A percentile compares a stretch with the other conserved stretches of the same genome.
These are phyloP conservation scores for Adansonia rubrostipa DNA, from an alignment of 441 rosid species.

Conservation along the genomic window DNA sequence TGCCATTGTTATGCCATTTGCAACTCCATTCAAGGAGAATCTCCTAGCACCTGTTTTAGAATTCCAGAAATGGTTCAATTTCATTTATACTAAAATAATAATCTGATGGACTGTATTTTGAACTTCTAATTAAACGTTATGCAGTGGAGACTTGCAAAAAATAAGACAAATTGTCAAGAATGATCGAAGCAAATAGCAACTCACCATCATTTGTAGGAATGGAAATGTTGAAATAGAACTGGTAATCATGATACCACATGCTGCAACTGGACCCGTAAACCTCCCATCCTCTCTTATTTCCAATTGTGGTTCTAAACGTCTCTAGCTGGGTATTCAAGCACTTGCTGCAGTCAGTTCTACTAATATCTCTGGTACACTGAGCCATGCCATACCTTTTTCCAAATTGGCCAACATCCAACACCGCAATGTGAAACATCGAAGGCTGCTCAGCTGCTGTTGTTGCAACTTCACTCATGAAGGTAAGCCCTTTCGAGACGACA, in stretches of 20 bases:
- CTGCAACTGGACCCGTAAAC: conserved; percentile 54
- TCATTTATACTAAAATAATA: background rate
- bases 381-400: conserved; percentile 56
- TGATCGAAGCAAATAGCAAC: background rate
- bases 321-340: conserved; percentile 38
- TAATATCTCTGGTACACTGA: conserved; percentile 49
- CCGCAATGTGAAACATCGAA: conserved; percentile 35
- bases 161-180: background rate
- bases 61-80: background rate
- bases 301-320: conserved; percentile 38
- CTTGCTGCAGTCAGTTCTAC: conserved; percentile 35
- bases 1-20: conserved; percentile 24
- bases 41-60: conserved; percentile 28
- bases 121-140: background rate
- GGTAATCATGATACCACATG: conserved; percentile 47
- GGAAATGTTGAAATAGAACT: conserved; percentile 44
- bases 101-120: background rate
- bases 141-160: background rate
- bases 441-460: conserved; percentile 33
- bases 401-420: conserved; percentile 1
- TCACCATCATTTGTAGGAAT: conserved; percentile 37
- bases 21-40: conserved; percentile 25
- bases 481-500: conserved; percentile 32
- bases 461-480: conserved; percentile 43
- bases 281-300: conserved; percentile 48